Percentiles rank a stretch among this genome's conserved stretches.
Conservation (phyloP, 1,139 yeast genomes). For the Scheffersomyces segobiensis region DNA sequence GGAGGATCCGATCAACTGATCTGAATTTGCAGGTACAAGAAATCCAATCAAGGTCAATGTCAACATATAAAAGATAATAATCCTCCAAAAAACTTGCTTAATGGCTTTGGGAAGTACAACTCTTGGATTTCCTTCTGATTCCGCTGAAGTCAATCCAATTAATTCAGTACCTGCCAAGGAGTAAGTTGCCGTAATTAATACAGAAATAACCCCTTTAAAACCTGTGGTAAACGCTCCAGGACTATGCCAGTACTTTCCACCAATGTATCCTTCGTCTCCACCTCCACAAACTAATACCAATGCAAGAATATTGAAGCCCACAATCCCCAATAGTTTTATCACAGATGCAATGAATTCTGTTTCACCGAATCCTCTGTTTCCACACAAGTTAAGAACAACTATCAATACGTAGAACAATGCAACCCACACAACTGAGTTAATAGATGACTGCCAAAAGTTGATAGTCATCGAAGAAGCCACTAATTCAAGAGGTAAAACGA, state of each 20-base stretch:
- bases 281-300: constrained; percentile 70
- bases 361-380: constrained; percentile 67
- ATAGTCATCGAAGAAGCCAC: constrained; percentile 73
- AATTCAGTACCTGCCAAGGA: constrained; percentile 48
- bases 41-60: constrained; percentile 44
- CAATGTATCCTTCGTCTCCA: constrained; percentile 55
- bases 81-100: constrained; percentile 46
- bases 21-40: constrained; percentile 32
- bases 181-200: constrained; percentile 43
- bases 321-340: constrained; percentile 60
- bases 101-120: constrained; percentile 42
- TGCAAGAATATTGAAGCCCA: constrained; percentile 71
- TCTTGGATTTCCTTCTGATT: constrained; percentile 40
- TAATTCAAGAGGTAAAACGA: constrained; percentile 67
- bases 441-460: constrained; percentile 58
- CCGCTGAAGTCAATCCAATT: constrained; percentile 41
- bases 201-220: constrained; percentile 52
- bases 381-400: constrained; percentile 54
- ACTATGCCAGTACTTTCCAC: constrained; percentile 55
- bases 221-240: constrained; percentile 70
- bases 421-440: constrained; percentile 69
- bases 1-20: constrained; percentile 12
- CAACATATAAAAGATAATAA: constrained; percentile 40
- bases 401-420: constrained; percentile 61
- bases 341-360: constrained; percentile 63